A percentile compares a stretch with the other conserved stretches of the same genome.
phyloP scores from a whole-genome alignment of 2,329 filamentous ascomycete species.

The Diplodia corticola region DNA sequence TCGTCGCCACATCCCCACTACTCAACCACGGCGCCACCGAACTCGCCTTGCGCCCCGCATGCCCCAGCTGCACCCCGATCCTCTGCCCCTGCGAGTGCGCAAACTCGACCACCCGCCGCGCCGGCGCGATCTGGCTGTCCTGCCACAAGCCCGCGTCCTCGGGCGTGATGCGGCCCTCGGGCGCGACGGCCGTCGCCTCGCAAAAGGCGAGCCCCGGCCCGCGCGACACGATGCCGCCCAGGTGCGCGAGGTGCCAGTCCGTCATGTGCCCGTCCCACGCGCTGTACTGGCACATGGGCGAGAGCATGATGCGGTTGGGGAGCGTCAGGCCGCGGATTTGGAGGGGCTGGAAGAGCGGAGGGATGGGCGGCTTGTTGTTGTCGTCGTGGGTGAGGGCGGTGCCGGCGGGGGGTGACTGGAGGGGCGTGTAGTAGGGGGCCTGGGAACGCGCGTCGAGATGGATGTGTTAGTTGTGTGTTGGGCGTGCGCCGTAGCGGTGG shows the following conservation, averaged over 20 bases:
- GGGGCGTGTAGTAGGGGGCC: slow-evolving; percentile 51
- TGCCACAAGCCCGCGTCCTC: slow-evolving; percentile 80
- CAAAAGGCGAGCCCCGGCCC: slow-evolving; percentile 73
- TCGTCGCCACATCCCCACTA: slow-evolving; percentile 55
- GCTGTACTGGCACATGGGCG: slow-evolving; percentile 67
- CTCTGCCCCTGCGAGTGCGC: slow-evolving; percentile 76
- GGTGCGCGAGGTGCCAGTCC: slow-evolving; percentile 78
- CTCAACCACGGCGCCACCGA: slow-evolving; percentile 65
- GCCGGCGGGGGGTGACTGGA: slow-evolving; percentile 48
- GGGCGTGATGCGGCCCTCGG: slow-evolving; percentile 81
- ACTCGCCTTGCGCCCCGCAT: slow-evolving; percentile 69
- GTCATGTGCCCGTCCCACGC: slow-evolving; percentile 70
- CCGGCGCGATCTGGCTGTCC: slow-evolving; percentile 74
- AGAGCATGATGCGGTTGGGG: slow-evolving; percentile 67
- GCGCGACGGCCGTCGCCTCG: slow-evolving; percentile 74
- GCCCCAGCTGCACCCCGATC: slow-evolving; percentile 76
- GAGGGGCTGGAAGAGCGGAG: slow-evolving; percentile 61
- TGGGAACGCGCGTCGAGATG: slow-evolving; percentile 26
- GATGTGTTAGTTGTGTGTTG: slow-evolving; percentile 23
- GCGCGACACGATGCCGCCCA: slow-evolving; percentile 74
- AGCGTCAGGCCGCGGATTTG: slow-evolving; percentile 61
- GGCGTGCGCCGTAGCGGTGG: too few species aligned
- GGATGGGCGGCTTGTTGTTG: slow-evolving; percentile 48
- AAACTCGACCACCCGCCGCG: slow-evolving; percentile 73
- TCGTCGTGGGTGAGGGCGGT: slow-evolving; percentile 43